Base-by-base conservation (phyloP, 768 basidiomycete genomes). In the Podaxis pistillaris region DNA sequence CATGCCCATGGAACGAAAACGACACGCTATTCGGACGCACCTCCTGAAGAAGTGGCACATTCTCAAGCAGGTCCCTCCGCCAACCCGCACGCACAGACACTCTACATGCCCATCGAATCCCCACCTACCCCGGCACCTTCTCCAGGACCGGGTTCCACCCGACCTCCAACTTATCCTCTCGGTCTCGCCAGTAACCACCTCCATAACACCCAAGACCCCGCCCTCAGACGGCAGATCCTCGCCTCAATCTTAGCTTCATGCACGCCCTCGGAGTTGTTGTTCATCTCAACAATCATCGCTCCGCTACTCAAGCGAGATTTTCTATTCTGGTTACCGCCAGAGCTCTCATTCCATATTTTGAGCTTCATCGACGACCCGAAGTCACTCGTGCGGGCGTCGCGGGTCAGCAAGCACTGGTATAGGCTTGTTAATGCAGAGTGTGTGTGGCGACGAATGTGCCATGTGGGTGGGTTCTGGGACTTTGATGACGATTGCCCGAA, bases 391-490 rank as follows among this genome's bases (percentile, higher is more conserved):
- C 78, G 91, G 11, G 89, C 89, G 0, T 78, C 83, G 44, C 80
- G 83, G 37, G 95, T 96, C 30, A 89, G 87, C 67, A 77, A 78
- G 58, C 79, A 81, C 54, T 98, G 96, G 96, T 75, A 81, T 13
- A 74, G 72, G 15, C 80, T 97, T 5, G 79, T 88, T 6, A 74
- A 80, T 50, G 94, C 94, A 68, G 93, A 96, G 66, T 81, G 78
- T 65, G 78, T 92, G 11, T 98, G 95, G 96, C 87, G 85, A 72
- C 68, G 79, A 11, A 85, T 96, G 85, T 94, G 89, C 69, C 72
- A 76, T 11, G 68, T 76, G 17, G 83, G 86, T 70, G 81, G 81
- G 5, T 90, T 86, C 66, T 68, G 70, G 59, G 71, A 76, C 58
- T 64, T 64, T 41, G 69, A 70, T 53, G 67, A 68, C 33, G 60